Evolutionary conservation across 345 rosid genomes (phyloP), one percentile per base, ranked within the genome.

Genomic region (Moringa oleifera): DNA sequence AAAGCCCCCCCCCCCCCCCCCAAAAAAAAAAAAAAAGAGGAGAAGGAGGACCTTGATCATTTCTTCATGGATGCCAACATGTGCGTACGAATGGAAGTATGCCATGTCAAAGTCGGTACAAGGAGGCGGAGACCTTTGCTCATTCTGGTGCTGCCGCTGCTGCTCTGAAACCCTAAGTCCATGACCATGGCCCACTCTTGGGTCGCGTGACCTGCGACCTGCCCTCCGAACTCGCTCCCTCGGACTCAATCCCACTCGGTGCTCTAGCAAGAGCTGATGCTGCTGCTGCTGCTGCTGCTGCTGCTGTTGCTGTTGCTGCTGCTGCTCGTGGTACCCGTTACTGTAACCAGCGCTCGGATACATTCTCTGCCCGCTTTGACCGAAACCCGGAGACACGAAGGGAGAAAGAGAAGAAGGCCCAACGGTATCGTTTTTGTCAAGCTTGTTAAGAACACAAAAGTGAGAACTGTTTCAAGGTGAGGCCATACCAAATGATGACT

Each of bases 51-150:
- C 96, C 93, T 92, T 92, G 80, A 92, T 85, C 98, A 89, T 92
- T 77, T 92, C 97, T 75, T 89, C 95, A 73, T 92, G 98, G 57
- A 93, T 87, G 67, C 98, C 97, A 17, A 87, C 82, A 68, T 92
- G 98, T 61, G 98, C 95, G 53, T 92, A 89, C 2, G 97, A 85
- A 65, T 89, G 83, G 51, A 92, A 87, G 71, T 89, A 92, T 25
- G 95, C 97, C 64, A 77, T 77, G 66, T 93, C 98, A 72, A 93
- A 93, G 79, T 87, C 96, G 0, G 98, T 93, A 51, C 83, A 81
- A 17, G 88, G 86, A 19, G 83, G 68, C 25, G 77, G 57, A 58
- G 80, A 71, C 20, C 75, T 75, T 36, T 71, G 79, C 55, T 81
- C 79, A 0, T 53, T 69, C 23, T 71, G 71, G 59, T 62, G 69